A percentile compares a stretch with the other conserved stretches of the same genome.
Evolutionary conservation across 192 early-diverging fungal genomes (phyloP).

Genomic region (Rhizophagus sp.): DNA sequence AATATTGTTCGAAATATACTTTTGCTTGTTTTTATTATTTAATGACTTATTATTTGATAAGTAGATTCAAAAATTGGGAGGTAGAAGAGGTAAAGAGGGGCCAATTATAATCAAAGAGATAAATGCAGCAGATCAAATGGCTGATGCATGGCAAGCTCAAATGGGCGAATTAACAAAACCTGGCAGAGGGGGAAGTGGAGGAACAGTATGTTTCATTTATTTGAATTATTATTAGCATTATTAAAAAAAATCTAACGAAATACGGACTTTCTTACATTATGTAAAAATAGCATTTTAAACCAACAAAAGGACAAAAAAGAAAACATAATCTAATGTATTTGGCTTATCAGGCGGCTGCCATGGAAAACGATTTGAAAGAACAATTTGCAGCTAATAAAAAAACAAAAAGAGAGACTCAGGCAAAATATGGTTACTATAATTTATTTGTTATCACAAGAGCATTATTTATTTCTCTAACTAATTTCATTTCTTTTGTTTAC

Average conservation of each 20-base stretch:
- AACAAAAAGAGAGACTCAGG: conserved; percentile 64
- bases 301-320: conserved; percentile 60
- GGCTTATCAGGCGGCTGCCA: conserved; percentile 71
- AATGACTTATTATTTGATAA: neutral
- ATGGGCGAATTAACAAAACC: conserved; percentile 22
- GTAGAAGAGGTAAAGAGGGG: conserved; percentile 23
- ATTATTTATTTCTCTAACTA: no score
- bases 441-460: no score
- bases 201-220: neutral
- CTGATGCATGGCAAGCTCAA: conserved; percentile 26
- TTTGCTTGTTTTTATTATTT: neutral
- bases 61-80: conserved; percentile 23
- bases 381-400: conserved; percentile 59
- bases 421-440: conserved; percentile 58
- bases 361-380: conserved; percentile 62
- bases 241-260: neutral
- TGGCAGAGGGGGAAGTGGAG: neutral
- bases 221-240: neutral
- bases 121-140: conserved; percentile 26
- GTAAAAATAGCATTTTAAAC: conserved; percentile 46
- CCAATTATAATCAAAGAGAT: conserved; percentile 29
- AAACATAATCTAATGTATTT: conserved; percentile 81
- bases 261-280: neutral
- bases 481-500: no score
- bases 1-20: neutral